Conservation (phyloP, 495 filamentous ascomycete species). For the Penicillium odoratum region DNA sequence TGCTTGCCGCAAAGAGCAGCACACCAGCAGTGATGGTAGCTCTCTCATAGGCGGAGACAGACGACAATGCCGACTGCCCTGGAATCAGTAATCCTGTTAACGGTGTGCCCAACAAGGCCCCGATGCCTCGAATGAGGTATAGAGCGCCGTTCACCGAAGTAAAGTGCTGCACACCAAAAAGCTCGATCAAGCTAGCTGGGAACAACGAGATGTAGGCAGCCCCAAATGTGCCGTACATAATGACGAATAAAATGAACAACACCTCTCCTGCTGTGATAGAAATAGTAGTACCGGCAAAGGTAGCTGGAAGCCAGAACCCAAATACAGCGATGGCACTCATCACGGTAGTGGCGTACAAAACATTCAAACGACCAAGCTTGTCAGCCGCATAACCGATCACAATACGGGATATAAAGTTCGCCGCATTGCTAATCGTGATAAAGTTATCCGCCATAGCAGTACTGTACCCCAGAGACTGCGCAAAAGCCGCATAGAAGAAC, state of each 20-base stretch:
- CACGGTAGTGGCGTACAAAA: constrained; percentile 49
- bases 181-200: constrained; percentile 50
- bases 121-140: constrained; percentile 55
- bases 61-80: constrained; percentile 21
- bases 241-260: constrained; percentile 54
- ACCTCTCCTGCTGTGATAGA: constrained; percentile 24
- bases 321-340: constrained; percentile 46
- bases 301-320: constrained; percentile 50
- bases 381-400: constrained; percentile 50
- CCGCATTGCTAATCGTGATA: constrained; percentile 54
- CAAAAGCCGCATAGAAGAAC: constrained; percentile 46
- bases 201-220: constrained; percentile 45
- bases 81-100: constrained; percentile 40
- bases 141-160: constrained; percentile 60
- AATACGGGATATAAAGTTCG: constrained; percentile 54
- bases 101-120: constrained; percentile 55
- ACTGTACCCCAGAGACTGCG: constrained; percentile 42
- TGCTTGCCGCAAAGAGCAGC: constrained; percentile 33
- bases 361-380: constrained; percentile 53
- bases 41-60: constrained; percentile 27
- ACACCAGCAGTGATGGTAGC: constrained; percentile 33
- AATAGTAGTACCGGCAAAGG: constrained; percentile 24
- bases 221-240: constrained; percentile 51
- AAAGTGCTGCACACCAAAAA: constrained; percentile 59
- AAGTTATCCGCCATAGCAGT: constrained; percentile 41